Evolutionary conservation across 2,329 filamentous ascomycete genomes (phyloP).

Genomic region (Teratosphaeria nubilosa): DNA sequence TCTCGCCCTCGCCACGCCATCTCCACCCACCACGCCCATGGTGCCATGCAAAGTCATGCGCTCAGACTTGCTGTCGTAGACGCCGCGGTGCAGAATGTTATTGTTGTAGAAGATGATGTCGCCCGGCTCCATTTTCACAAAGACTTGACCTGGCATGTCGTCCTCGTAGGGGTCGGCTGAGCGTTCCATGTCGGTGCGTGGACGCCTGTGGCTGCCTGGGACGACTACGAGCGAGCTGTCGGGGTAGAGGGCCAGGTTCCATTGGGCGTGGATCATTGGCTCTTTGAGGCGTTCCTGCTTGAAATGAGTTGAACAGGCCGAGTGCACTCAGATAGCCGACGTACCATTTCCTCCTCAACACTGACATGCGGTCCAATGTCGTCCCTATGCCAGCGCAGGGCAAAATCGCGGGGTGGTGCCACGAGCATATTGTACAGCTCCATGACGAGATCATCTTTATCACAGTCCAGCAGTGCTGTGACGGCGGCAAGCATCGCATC

Average conservation of each 20-base stretch:
- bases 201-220: constrained; percentile 63
- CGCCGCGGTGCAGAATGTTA: constrained; percentile 70
- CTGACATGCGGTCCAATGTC: constrained; percentile 61
- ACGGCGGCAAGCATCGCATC: constrained; percentile 52
- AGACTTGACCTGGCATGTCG: constrained; percentile 51
- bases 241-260: constrained; percentile 72
- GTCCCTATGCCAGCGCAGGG: constrained; percentile 76
- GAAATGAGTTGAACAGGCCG: background rate
- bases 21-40: constrained; percentile 49
- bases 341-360: constrained; percentile 53
- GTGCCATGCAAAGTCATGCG: constrained; percentile 64
- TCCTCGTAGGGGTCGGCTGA: constrained; percentile 55
- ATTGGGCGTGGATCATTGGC: constrained; percentile 70
- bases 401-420: constrained; percentile 59
- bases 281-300: background rate
- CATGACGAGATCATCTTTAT: constrained; percentile 59
- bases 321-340: background rate
- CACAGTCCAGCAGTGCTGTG: constrained; percentile 50
- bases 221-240: constrained; percentile 67
- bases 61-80: constrained; percentile 50
- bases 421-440: constrained; percentile 83
- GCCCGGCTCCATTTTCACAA: constrained; percentile 58
- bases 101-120: constrained; percentile 86
- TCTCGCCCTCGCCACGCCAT: constrained; percentile 48
- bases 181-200: constrained; percentile 61